Evolutionary conservation across 352 stramenopile genomes (phyloP).

Genomic region (Phytophthora fragariae): DNA sequence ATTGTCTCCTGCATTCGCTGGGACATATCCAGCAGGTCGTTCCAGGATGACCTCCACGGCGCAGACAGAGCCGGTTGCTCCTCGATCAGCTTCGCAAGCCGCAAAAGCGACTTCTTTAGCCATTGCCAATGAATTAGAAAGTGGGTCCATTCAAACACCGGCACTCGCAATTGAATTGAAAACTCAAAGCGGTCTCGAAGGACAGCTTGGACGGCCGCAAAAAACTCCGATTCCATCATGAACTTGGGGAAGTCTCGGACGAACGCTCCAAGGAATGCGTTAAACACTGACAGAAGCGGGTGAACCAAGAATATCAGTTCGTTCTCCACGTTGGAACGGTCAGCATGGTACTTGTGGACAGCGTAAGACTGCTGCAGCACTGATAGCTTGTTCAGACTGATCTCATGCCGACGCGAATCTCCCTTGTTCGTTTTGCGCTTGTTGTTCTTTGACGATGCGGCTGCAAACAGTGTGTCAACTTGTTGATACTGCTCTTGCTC

Average conservation of each 20-base stretch:
- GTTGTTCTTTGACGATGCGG: slow-evolving; percentile 11
- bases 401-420: slow-evolving; percentile 23
- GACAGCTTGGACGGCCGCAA: slow-evolving; percentile 45
- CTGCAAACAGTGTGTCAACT: slow-evolving; percentile 52
- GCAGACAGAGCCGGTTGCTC: not conserved
- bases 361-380: slow-evolving; percentile 88
- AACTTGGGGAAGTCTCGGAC: slow-evolving; percentile 13
- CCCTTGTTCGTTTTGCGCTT: slow-evolving; percentile 34
- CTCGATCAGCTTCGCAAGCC: slow-evolving; percentile 38
- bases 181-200: slow-evolving; percentile 80
- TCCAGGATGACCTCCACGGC: slow-evolving; percentile 46
- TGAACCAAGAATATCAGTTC: slow-evolving; percentile 78
- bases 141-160: slow-evolving; percentile 75
- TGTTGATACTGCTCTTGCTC: slow-evolving; percentile 70
- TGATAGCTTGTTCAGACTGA: slow-evolving; percentile 55
- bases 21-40: slow-evolving; percentile 68
- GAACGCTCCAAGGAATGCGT: slow-evolving; percentile 53
- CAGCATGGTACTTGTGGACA: slow-evolving; percentile 76
- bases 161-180: slow-evolving; percentile 71
- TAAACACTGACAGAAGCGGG: slow-evolving; percentile 71
- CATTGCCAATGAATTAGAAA: slow-evolving; percentile 89
- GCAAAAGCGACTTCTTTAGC: slow-evolving; percentile 68
- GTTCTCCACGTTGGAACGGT: slow-evolving; percentile 76
- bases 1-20: slow-evolving; percentile 81
- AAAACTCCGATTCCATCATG: slow-evolving; percentile 17